Percentiles rank a stretch among this genome's conserved stretches.
phyloP scores from a whole-genome alignment of 2,329 filamentous ascomycete species.

The Fusarium circinatum region DNA sequence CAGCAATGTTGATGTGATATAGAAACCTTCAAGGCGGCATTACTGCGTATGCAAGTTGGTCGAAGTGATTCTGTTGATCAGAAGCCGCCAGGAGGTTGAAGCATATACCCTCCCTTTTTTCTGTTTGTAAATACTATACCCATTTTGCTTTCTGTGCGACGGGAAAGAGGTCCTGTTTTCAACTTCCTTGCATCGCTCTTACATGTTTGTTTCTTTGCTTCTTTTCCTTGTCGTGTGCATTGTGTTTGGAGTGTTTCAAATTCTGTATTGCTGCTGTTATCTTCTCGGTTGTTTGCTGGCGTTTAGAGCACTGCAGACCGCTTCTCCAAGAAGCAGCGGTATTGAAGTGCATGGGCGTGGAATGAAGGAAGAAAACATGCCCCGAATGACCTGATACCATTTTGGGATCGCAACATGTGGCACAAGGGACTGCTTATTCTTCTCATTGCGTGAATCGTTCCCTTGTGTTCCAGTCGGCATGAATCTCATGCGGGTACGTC shows the following conservation, averaged over 20 bases:
- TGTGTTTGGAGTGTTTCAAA: background rate
- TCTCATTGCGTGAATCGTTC: background rate
- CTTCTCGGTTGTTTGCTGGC: background rate
- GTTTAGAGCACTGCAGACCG: background rate
- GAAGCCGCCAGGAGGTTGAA: background rate
- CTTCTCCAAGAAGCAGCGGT: background rate
- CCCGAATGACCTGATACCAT: background rate
- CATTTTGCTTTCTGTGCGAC: background rate
- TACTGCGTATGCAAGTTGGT: background rate
- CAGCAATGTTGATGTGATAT: background rate
- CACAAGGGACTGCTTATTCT: background rate
- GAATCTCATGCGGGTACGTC: background rate
- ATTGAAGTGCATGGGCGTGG: background rate
- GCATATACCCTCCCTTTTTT: slow-evolving; percentile 2
- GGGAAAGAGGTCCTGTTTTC: background rate
- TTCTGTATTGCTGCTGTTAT: background rate
- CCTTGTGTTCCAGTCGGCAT: background rate
- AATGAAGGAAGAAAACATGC: background rate
- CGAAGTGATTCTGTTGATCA: slow-evolving; percentile 1
- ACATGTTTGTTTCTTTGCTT: background rate
- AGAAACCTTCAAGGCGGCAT: background rate
- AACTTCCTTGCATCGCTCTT: background rate
- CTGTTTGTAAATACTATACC: background rate
- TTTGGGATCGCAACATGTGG: background rate
- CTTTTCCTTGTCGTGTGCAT: background rate